Conservation (phyloP, 2,329 filamentous ascomycete genomes). For the Pseudogymnoascus sp. region DNA sequence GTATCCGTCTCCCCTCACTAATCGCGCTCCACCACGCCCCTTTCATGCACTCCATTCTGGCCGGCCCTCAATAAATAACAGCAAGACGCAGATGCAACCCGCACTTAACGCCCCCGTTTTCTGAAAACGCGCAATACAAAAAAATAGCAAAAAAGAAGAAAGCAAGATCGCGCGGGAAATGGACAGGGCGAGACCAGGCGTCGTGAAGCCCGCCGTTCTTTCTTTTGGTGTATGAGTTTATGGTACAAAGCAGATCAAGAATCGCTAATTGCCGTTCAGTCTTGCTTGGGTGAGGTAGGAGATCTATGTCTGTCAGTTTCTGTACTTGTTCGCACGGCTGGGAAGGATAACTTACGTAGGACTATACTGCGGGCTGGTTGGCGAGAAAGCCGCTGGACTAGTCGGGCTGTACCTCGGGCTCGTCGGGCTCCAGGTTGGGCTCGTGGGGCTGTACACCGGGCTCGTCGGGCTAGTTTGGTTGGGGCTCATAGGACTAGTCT, state of each 20-base stretch:
- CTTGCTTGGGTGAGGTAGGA: slow-evolving; percentile 34
- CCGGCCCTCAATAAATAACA: slow-evolving; percentile 6
- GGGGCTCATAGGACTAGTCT: slow-evolving; percentile 12
- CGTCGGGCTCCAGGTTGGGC: slow-evolving; percentile 20
- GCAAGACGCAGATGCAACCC: slow-evolving; percentile 6
- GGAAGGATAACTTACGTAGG: slow-evolving; percentile 32
- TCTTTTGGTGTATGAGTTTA: slow-evolving; percentile 1
- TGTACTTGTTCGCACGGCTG: neutral
- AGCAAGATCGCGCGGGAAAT: neutral
- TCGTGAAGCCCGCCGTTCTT: neutral
- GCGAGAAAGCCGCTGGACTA: slow-evolving; percentile 26
- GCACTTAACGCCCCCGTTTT: slow-evolving; percentile 6
- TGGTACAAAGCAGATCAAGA: slow-evolving; percentile 10
- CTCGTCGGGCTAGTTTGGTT: slow-evolving; percentile 17
- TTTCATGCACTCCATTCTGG: slow-evolving; percentile 8
- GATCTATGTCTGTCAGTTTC: slow-evolving; percentile 24
- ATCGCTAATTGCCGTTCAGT: slow-evolving; percentile 21
- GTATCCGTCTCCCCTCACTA: neutral
- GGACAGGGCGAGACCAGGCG: neutral
- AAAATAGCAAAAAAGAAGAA: slow-evolving; percentile 1
- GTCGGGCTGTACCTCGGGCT: slow-evolving; percentile 28
- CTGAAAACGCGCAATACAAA: neutral
- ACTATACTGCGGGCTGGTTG: slow-evolving; percentile 72
- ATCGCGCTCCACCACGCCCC: slow-evolving; percentile 1
- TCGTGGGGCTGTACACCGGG: slow-evolving; percentile 21